A percentile compares a stretch with the other conserved stretches of the same genome.
phyloP scores from a whole-genome alignment of 2,329 filamentous ascomycete species.

The Cordyceps pruinosa region DNA sequence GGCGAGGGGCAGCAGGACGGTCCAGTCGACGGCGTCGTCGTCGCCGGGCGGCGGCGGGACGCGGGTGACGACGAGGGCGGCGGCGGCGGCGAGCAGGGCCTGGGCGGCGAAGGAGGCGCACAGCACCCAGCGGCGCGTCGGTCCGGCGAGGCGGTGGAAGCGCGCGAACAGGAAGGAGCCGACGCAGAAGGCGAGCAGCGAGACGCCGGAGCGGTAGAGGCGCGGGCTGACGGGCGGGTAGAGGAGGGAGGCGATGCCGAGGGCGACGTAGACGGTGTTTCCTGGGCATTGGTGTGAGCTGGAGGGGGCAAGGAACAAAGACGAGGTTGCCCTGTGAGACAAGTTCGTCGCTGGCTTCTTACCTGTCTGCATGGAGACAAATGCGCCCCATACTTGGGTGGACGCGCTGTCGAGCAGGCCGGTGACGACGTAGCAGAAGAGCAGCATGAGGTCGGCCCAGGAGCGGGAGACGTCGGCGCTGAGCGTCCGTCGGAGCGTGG shows the following conservation, averaged over 20 bases:
- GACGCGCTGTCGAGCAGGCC: slow-evolving; percentile 71
- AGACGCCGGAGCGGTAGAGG: slow-evolving; percentile 56
- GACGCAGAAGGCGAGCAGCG: slow-evolving; percentile 62
- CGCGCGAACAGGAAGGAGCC: slow-evolving; percentile 66
- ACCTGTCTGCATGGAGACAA: slow-evolving; percentile 81
- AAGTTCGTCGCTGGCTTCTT: slow-evolving; percentile 20
- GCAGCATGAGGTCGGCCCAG: slow-evolving; percentile 60
- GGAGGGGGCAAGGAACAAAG: not conserved
- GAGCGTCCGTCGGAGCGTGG: slow-evolving; percentile 28
- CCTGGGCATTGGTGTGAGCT: slow-evolving; percentile 30
- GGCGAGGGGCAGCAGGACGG: slow-evolving; percentile 58
- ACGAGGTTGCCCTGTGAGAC: too few relatives aligned
- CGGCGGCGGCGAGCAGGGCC: slow-evolving; percentile 40
- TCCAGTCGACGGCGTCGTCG: slow-evolving; percentile 45
- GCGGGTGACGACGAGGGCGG: slow-evolving; percentile 46
- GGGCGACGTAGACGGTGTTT: slow-evolving; percentile 73
- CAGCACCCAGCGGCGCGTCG: slow-evolving; percentile 59
- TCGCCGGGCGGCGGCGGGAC: slow-evolving; percentile 32
- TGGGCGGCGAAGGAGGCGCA: slow-evolving; percentile 51
- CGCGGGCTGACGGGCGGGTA: slow-evolving; percentile 22
- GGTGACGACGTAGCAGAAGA: slow-evolving; percentile 70
- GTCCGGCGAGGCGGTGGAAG: slow-evolving; percentile 57
- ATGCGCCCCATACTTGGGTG: slow-evolving; percentile 70
- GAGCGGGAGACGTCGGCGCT: slow-evolving; percentile 47
- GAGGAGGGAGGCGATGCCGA: slow-evolving; percentile 57